Conservation (phyloP, 2,329 filamentous ascomycete species). For the Periconia macrospinosa region DNA sequence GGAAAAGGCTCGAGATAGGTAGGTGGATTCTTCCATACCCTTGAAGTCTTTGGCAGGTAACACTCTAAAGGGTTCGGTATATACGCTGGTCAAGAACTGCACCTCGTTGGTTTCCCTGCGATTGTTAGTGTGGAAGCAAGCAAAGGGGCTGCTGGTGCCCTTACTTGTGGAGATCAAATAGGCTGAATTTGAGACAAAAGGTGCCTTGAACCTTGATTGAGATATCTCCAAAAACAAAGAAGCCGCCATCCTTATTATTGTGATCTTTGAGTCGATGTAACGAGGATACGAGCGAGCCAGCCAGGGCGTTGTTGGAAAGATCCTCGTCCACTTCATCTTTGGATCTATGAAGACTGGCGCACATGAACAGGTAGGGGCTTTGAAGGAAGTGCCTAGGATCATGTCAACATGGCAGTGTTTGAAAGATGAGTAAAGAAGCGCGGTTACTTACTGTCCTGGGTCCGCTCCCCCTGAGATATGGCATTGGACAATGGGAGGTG, state of each 20-base stretch:
- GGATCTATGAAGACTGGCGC: constrained; percentile 55
- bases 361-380: constrained; percentile 67
- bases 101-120: constrained; percentile 42
- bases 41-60: constrained; percentile 69
- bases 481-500: constrained; percentile 81
- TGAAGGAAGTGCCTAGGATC: constrained; percentile 60
- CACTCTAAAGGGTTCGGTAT: constrained; percentile 68
- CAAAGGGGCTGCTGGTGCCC: constrained; percentile 21
- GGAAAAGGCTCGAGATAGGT: constrained; percentile 77
- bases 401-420: constrained; percentile 8
- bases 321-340: constrained; percentile 40
- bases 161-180: constrained; percentile 72
- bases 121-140: constrained; percentile 9
- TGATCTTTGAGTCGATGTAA: constrained; percentile 80
- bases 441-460: constrained; percentile 60
- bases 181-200: constrained; percentile 73
- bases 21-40: constrained; percentile 79
- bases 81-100: constrained; percentile 53
- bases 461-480: constrained; percentile 54
- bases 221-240: constrained; percentile 89
- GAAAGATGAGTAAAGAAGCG: background rate
- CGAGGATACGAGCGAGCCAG: constrained; percentile 77
- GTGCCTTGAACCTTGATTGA: constrained; percentile 74
- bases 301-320: constrained; percentile 55
- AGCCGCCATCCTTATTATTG: constrained; percentile 75